Evolutionary conservation across 192 early-diverging fungal genomes (phyloP).

Genomic region (Podila epicladia): DNA sequence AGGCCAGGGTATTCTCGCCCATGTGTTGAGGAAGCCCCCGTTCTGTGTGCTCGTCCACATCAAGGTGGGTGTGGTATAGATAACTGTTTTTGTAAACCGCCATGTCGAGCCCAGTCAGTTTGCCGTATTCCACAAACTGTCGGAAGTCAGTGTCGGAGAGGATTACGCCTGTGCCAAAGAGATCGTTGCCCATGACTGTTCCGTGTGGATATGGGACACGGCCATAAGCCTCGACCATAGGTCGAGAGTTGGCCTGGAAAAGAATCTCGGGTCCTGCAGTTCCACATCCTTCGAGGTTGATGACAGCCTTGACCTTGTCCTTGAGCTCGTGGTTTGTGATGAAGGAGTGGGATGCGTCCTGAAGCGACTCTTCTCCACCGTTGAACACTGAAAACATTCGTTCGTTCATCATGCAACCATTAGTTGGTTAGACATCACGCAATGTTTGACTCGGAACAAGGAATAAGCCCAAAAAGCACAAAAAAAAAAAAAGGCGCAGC

Average conservation of each 20-base stretch:
- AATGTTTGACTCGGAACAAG: not conserved
- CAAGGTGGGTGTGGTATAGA: slow-evolving; percentile 79
- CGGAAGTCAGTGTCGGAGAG: slow-evolving; percentile 81
- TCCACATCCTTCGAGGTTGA: slow-evolving; percentile 85
- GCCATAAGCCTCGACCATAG: slow-evolving; percentile 75
- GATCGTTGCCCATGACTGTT: slow-evolving; percentile 67
- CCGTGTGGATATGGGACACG: slow-evolving; percentile 74
- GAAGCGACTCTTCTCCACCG: slow-evolving; percentile 80
- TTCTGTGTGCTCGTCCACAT: slow-evolving; percentile 63
- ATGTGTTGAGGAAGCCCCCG: slow-evolving; percentile 75
- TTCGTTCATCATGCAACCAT: not conserved
- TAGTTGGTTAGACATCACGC: not conserved
- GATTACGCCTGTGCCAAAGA: slow-evolving; percentile 68
- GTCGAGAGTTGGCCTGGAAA: slow-evolving; percentile 78
- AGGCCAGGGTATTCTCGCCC: slow-evolving; percentile 72
- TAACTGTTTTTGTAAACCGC: slow-evolving; percentile 78
- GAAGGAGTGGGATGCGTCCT: slow-evolving; percentile 82
- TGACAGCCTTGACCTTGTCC: slow-evolving; percentile 63
- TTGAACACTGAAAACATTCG: slow-evolving; percentile 67
- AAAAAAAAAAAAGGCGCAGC: not conserved
- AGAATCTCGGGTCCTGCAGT: slow-evolving; percentile 71
- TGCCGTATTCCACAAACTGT: slow-evolving; percentile 77
- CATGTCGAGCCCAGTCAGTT: slow-evolving; percentile 72
- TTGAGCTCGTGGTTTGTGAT: slow-evolving; percentile 65
- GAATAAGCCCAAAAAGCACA: not conserved